phyloP scores from a whole-genome alignment of 202 grass and related monocot genomes.

The Zoysia matrella region DNA sequence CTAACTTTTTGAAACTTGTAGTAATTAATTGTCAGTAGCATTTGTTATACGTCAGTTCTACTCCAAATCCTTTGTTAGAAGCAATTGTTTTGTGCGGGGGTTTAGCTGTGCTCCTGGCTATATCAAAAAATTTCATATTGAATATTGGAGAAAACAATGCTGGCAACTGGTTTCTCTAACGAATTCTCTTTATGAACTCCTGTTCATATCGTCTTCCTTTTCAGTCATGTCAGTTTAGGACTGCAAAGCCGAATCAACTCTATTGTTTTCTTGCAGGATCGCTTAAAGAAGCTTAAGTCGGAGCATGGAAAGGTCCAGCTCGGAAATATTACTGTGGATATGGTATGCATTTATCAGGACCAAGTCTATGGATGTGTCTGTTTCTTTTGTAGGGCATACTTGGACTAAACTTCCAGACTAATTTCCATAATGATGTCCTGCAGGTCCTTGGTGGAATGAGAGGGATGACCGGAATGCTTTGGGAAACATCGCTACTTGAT shows the following conservation, averaged over 20 bases:
- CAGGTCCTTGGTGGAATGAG: slow-evolving; percentile 95
- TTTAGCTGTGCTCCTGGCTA: not conserved
- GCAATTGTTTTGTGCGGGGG: not conserved
- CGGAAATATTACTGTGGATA: slow-evolving; percentile 90
- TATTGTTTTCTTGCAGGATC: slow-evolving; percentile 61
- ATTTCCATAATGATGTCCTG: not conserved
- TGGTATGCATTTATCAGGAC: slow-evolving; percentile 62
- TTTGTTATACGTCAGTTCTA: not conserved
- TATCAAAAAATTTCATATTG: not conserved
- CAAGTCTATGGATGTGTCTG: not conserved
- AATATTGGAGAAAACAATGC: not conserved
- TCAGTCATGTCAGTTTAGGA: not conserved
- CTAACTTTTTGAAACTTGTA: not conserved
- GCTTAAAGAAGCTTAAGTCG: slow-evolving; percentile 92
- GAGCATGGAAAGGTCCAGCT: slow-evolving; percentile 96
- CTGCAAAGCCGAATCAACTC: not conserved
- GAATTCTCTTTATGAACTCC: not conserved
- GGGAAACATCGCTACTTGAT: slow-evolving; percentile 98
- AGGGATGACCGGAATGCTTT: slow-evolving; percentile 95
- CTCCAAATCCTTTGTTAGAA: not conserved
- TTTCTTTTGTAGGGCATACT: not conserved
- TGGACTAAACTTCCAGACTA: not conserved
- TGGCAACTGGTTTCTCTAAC: slow-evolving; percentile 5
- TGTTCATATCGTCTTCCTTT: not conserved
- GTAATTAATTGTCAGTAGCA: slow-evolving; percentile 3